Base-by-base conservation (phyloP, 345 rosid genomes). In the Salix viminalis region DNA sequence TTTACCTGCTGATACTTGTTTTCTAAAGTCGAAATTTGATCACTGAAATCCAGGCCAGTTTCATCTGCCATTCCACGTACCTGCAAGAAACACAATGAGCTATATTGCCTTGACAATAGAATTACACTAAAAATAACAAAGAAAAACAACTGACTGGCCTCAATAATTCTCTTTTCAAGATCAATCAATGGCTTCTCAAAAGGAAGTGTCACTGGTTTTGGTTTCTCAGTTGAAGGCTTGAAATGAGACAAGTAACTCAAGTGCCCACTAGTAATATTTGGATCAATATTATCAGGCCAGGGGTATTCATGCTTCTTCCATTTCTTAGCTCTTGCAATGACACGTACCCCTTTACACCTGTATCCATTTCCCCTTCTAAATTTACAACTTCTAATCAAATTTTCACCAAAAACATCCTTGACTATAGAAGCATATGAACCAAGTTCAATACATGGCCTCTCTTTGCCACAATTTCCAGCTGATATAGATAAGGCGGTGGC, bases 211-310 rank as follows among this genome's bases (percentile, higher is more conserved):
- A 91, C 96, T 32, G 91, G 94, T 88, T 96, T 93, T 11, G 82
- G 96, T 81, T 80, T 82, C 80, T 87, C 87, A 74, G 86, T 91
- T 65, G 86, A 67, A 7, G 98, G 99, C 86, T 96, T 93, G 81
- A 96, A 96, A 76, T 71, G 80, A 0, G 99, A 90, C 44, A 96
- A 90, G 77, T 96, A 90, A 78, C 84, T 83, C 65, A 91, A 91
- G 76, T 90, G 77, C 69, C 97, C 98, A 28, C 99, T 97, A 79
- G 92, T 88, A 39, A 93, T 96, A 78, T 90, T 95, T 0, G 94
- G 96, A 86, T 95, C 99, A 30, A 96, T 91, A 88, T 93, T 88
- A 0, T 86, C 87, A 0, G 99, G 97, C 99, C 99, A 95, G 0
- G 99, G 97, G 76, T 90, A 88, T 56, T 93, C 97, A 19, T 90